Conservation (phyloP, 2,329 filamentous ascomycete species). For the Fusarium subtropicale region DNA sequence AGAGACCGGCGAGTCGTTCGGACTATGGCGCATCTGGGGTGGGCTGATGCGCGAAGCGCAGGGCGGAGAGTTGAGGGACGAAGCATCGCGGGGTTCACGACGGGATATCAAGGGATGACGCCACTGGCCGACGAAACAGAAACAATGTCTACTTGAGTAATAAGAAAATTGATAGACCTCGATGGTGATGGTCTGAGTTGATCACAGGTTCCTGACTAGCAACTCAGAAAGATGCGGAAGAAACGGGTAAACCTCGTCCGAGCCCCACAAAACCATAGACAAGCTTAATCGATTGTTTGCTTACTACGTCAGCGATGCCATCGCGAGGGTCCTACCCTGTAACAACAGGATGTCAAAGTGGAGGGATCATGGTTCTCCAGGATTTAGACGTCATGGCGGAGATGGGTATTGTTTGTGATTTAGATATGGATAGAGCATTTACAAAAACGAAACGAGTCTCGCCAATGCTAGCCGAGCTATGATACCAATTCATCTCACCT, state of each 20-base stretch:
- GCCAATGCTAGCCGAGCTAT: slow-evolving; percentile 5
- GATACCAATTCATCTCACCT: not conserved
- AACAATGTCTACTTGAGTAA: not conserved
- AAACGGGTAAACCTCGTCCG: slow-evolving; percentile 38
- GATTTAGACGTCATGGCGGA: slow-evolving; percentile 1
- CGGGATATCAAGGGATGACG: not conserved
- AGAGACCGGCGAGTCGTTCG: slow-evolving; percentile 46
- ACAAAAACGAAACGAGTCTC: not conserved
- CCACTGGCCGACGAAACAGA: slow-evolving; percentile 1
- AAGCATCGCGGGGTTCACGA: slow-evolving; percentile 45
- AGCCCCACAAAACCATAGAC: slow-evolving; percentile 23
- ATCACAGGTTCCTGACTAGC: too few species aligned
- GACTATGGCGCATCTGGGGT: slow-evolving; percentile 40
- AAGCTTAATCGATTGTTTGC: slow-evolving; percentile 5
- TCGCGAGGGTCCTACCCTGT: slow-evolving; percentile 35
- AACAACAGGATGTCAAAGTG: not conserved
- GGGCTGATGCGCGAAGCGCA: slow-evolving; percentile 43
- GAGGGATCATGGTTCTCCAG: not conserved
- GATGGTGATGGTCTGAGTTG: slow-evolving; percentile 21
- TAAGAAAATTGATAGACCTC: slow-evolving; percentile 1
- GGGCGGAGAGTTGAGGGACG: slow-evolving; percentile 50
- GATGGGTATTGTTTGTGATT: not conserved
- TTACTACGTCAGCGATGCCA: slow-evolving; percentile 36
- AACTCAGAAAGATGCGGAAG: slow-evolving; percentile 13
- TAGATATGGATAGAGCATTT: not conserved